Evolutionary conservation across 225 moss, liverwort and hornwort genomes (phyloP).

Genomic region (Takakia lepidozioides): DNA sequence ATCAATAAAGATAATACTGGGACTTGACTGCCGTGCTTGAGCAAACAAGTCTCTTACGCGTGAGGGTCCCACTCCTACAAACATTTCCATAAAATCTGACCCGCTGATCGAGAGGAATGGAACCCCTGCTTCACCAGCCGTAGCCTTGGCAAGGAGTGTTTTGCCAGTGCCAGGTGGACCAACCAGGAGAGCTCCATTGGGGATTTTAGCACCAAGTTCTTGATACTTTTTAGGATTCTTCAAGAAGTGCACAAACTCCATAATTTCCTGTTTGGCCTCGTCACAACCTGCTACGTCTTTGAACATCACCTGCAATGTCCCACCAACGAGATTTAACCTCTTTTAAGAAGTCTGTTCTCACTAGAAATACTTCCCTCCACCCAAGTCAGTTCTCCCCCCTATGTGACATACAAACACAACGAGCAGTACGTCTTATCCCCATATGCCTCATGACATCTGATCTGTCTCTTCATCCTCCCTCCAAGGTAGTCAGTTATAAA

Average conservation of each 20-base stretch:
- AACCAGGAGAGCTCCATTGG: constrained; percentile 95
- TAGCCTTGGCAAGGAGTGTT: constrained; percentile 90
- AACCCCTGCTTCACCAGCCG: constrained; percentile 96
- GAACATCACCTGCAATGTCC: constrained; percentile 82
- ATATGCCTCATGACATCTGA: too few relatives aligned
- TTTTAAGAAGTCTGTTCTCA: too few relatives aligned
- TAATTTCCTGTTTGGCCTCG: constrained; percentile 97
- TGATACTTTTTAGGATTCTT: constrained; percentile 97
- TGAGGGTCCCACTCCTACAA: constrained; percentile 97
- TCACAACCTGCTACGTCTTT: constrained; percentile 99
- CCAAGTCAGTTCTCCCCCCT: too few relatives aligned
- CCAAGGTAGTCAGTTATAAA: too few relatives aligned
- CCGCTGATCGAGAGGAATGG: constrained; percentile 99
- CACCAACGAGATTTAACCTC: too few relatives aligned
- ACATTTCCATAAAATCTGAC: constrained; percentile 99
- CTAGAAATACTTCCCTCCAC: too few relatives aligned
- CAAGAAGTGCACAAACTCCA: constrained; percentile 99
- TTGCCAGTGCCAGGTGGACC: constrained; percentile 98
- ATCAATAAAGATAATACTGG: constrained; percentile 97
- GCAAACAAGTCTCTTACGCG: constrained; percentile 97
- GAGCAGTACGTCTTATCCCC: too few relatives aligned
- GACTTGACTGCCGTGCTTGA: constrained; percentile 94
- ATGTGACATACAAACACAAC: too few relatives aligned
- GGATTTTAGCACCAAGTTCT: constrained; percentile 95
- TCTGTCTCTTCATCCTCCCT: too few relatives aligned